Evolutionary conservation across 805 yeast species (phyloP), one percentile per base, ranked within the genome.

Genomic region (Metschnikowia sp.): DNA sequence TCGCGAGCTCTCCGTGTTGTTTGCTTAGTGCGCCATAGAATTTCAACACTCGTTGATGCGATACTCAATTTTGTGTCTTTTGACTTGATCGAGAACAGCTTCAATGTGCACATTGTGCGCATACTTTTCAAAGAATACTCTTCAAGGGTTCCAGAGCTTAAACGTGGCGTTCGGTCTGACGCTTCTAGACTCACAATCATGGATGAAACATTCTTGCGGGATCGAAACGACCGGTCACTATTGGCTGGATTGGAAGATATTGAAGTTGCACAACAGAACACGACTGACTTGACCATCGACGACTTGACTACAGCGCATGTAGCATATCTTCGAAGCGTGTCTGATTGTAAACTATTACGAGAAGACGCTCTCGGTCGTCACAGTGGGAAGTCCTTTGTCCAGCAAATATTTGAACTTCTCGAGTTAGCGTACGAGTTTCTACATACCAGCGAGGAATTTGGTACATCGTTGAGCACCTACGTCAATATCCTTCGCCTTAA

Each of bases 21-120:
- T 28, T 70, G 68, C 52, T 55, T 72, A 38, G 62, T 72, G 1
- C 65, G 78, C 42, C 68, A 59, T 55, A 70, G 65, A 53, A 66
- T 69, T 50, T 61, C 66, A 19, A 69, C 70, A 41, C 76, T 79
- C 48, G 58, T 80, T 29, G 69, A 68, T 40, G 62, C 64, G 1
- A 50, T 80, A 5, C 56, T 69, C 28, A 64, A 64, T 32, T 77
- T 70, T 51, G 64, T 79, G 15, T 68, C 75, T 15, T 69, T 61
- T 51, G 81, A 77, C 45, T 61, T 79, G 13, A 75, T 79, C 32
- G 81, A 78, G 33, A 58, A 60, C 22, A 73, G 65, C 47, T 72
- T 64, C 46, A 49, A 65, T 13, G 50, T 52, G 31, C 50, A 60
- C 15, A 52, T 69, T 9, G 52, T 55, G 7, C 50, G 54, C 32